A percentile compares a stretch with the other conserved stretches of the same genome.
Evolutionary conservation across 768 basidiomycete genomes (phyloP).

Genomic region (Pleurotus citrinopileatus): DNA sequence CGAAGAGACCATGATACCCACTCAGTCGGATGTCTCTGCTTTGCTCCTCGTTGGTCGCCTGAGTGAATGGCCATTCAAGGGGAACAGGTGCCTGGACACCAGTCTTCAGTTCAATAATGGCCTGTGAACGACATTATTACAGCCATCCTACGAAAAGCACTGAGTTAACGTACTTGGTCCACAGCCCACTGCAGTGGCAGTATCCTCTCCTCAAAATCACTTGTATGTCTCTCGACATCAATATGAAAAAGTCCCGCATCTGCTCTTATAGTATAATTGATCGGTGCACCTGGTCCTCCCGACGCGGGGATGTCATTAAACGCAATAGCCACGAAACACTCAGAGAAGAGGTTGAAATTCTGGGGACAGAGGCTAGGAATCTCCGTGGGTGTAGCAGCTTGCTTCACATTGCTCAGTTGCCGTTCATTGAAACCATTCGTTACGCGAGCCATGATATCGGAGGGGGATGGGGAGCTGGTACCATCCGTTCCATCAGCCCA

Average conservation of each 20-base stretch:
- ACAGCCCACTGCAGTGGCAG: constrained; percentile 78
- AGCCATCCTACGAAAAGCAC: not conserved
- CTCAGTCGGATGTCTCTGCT: constrained; percentile 51
- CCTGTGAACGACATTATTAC: constrained; percentile 33
- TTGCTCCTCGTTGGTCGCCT: constrained; percentile 66
- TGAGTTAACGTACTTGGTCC: constrained; percentile 48
- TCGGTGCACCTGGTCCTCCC: constrained; percentile 24
- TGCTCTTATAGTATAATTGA: constrained; percentile 70
- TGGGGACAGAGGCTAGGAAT: constrained; percentile 62
- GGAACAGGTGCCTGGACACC: constrained; percentile 55
- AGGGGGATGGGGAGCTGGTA: constrained; percentile 49
- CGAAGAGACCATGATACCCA: constrained; percentile 25
- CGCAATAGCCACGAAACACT: constrained; percentile 66
- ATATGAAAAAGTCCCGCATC: constrained; percentile 65
- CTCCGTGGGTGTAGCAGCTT: constrained; percentile 43
- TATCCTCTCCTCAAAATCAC: constrained; percentile 66
- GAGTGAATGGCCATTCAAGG: constrained; percentile 70
- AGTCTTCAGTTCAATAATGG: constrained; percentile 68
- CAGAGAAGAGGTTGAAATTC: constrained; percentile 69
- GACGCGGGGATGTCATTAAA: constrained; percentile 56
- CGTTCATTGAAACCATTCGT: constrained; percentile 45
- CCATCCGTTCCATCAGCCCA: constrained; percentile 72
- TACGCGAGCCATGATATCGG: constrained; percentile 58
- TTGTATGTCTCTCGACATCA: constrained; percentile 61
- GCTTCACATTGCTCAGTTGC: constrained; percentile 48